Evolutionary conservation across 1,284 basidiomycete species (phyloP), one percentile per base, ranked within the genome.

Genomic region (Leccinum fallax): DNA sequence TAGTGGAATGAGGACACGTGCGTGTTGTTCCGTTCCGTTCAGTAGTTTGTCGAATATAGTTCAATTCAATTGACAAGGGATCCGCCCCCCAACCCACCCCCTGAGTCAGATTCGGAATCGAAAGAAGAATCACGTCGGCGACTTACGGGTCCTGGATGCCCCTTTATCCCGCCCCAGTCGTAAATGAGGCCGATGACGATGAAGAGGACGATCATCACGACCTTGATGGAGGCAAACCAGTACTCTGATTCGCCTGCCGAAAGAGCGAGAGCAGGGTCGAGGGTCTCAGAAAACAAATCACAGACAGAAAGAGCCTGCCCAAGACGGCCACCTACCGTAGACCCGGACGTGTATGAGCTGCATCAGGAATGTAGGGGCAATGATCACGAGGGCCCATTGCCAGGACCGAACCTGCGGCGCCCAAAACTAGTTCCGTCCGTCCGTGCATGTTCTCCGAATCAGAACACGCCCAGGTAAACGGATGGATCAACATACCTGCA

Each of bases 91-190:
- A 46, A 46, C 43, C 43, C 43, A 46, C 43, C 43, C 43, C 43
- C 43, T 46, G 43, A 46, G 7, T 46, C 43, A 46, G 19, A 21
- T 46, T 21, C 43, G 43, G 19, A 46, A 46, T 21, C 43, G 43
- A 21, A 46, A 46, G 43, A 46, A 46, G 43, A 46, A 46, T 21
- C 43, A 21, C 19, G 43, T 46, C 15, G 30, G 40, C 51, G 13
- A 54, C 76, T 61, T 66, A 79, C 79, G 0, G 85, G 84, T 57
- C 83, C 84, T 13, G 84, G 81, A 67, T 84, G 82, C 1, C 75
- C 74, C 64, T 78, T 80, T n/a, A 86, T 72, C 4, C 83, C 83
- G 49, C 83, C 84, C 83, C 83, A 85, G 72, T 86, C 82, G 64
- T 79, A 85, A 62, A 84, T 78, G 48, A 86, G 74, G 52, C 84